Conservation (phyloP, 441 rosid species). For the Biscutella auriculata region DNA sequence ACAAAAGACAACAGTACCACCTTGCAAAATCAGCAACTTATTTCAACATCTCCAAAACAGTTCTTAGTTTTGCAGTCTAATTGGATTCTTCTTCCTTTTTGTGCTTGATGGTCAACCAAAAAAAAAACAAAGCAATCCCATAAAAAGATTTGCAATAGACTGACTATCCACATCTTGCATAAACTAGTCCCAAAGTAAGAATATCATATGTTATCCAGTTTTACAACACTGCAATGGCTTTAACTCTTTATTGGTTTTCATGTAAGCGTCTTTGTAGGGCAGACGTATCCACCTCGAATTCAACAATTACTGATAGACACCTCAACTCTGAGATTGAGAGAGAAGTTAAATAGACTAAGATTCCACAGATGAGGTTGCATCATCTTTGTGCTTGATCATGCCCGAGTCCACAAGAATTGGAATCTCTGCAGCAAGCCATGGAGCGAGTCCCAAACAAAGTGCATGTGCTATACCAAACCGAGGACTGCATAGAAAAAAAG, state of each 20-base stretch:
- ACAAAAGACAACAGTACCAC: too few relatives aligned
- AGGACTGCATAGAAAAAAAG: conserved; percentile 45
- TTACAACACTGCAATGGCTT: conserved; percentile 5
- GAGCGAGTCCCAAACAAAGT: conserved; percentile 93
- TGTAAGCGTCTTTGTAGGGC: not conserved
- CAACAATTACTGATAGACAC: conserved; percentile 14
- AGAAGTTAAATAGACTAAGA: conserved; percentile 24
- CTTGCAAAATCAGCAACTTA: not conserved
- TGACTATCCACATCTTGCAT: not conserved
- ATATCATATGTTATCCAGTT: not conserved
- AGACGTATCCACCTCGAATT: not conserved
- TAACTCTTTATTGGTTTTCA: conserved; percentile 12
- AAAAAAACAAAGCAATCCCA: not conserved
- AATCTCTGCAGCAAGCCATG: conserved; percentile 96
- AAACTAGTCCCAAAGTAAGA: not conserved
- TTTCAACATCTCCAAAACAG: not conserved
- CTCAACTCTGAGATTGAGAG: not conserved
- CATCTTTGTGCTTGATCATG: conserved; percentile 93
- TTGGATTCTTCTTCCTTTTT: not conserved
- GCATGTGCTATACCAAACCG: conserved; percentile 94
- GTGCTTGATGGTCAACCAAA: not conserved
- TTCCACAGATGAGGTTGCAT: conserved; percentile 45
- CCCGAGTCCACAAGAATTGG: conserved; percentile 92
- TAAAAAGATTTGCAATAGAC: not conserved
- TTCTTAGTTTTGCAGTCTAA: not conserved